phyloP scores from a whole-genome alignment of 176 grass and related monocot genomes.

The Oryza meridionalis region DNA sequence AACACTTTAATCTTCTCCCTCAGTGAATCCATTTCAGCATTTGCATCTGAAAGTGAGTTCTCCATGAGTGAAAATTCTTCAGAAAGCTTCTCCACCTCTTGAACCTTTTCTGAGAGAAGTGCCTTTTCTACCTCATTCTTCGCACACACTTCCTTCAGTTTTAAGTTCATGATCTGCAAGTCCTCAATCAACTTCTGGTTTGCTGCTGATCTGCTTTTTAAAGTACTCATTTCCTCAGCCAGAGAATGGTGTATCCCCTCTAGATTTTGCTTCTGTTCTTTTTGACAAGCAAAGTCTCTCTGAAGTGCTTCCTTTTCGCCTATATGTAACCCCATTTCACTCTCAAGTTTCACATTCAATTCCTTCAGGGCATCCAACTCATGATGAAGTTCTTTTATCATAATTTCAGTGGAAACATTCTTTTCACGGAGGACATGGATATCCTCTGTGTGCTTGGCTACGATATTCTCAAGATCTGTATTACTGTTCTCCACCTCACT shows the following conservation, averaged over 20 bases:
- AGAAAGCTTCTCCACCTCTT: constrained; percentile 66
- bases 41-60: constrained; percentile 71
- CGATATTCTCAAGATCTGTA: constrained; percentile 58
- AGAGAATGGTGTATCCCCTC: constrained; percentile 54
- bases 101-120: constrained; percentile 63
- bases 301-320: constrained; percentile 73
- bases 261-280: constrained; percentile 69
- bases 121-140: constrained; percentile 78
- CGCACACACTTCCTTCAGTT: constrained; percentile 70
- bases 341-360: constrained; percentile 61
- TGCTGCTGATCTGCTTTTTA: constrained; percentile 30
- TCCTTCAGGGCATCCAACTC: constrained; percentile 66
- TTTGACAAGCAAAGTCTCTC: constrained; percentile 63
- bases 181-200: constrained; percentile 52
- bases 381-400: constrained; percentile 52
- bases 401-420: constrained; percentile 48
- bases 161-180: constrained; percentile 62
- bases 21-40: constrained; percentile 65
- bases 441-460: constrained; percentile 46
- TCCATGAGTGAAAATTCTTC: constrained; percentile 77
- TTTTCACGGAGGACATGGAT: constrained; percentile 51
- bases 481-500: constrained; percentile 58
- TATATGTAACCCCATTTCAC: constrained; percentile 59
- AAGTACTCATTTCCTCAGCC: constrained; percentile 46
- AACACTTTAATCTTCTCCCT: constrained; percentile 61